Conservation (phyloP, 75 land plant genomes). For the Adiantum capillusveneris region DNA sequence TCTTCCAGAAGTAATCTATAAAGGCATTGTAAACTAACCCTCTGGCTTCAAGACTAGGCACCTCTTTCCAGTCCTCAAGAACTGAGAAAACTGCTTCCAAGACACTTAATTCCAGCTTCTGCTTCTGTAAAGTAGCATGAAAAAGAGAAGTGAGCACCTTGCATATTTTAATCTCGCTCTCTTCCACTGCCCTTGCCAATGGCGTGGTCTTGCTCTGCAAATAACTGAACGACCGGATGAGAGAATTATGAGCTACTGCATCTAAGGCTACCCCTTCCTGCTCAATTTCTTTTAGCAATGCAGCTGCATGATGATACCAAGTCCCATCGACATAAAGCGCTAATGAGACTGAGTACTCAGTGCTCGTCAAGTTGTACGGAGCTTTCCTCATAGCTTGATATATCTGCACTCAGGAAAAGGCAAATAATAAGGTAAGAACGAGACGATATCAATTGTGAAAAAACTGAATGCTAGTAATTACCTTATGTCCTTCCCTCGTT, state of each 20-base stretch:
- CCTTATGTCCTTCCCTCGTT: slow-evolving; percentile 38
- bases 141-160: slow-evolving; percentile 5
- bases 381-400: slow-evolving; percentile 8
- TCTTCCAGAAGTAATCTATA: slow-evolving; percentile 2
- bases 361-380: slow-evolving; percentile 1
- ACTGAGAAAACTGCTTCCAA: background rate
- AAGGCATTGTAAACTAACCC: slow-evolving; percentile 3
- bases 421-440: background rate
- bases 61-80: slow-evolving; percentile 3
- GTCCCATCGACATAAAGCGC: slow-evolving; percentile 18
- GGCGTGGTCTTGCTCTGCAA: slow-evolving; percentile 6
- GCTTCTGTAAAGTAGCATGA: background rate
- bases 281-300: slow-evolving; percentile 26
- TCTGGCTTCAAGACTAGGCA: background rate
- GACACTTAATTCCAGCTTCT: background rate
- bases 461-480: background rate
- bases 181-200: slow-evolving; percentile 21
- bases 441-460: background rate
- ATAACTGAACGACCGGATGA: slow-evolving; percentile 19
- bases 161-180: slow-evolving; percentile 17
- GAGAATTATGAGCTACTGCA: slow-evolving; percentile 6
- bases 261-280: slow-evolving; percentile 14
- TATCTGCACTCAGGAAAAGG: slow-evolving; percentile 6
- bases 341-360: slow-evolving; percentile 20
- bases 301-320: slow-evolving; percentile 36